Base-by-base conservation (phyloP, 371 early-diverging fungal species). In the Chytridiales sp. region DNA sequence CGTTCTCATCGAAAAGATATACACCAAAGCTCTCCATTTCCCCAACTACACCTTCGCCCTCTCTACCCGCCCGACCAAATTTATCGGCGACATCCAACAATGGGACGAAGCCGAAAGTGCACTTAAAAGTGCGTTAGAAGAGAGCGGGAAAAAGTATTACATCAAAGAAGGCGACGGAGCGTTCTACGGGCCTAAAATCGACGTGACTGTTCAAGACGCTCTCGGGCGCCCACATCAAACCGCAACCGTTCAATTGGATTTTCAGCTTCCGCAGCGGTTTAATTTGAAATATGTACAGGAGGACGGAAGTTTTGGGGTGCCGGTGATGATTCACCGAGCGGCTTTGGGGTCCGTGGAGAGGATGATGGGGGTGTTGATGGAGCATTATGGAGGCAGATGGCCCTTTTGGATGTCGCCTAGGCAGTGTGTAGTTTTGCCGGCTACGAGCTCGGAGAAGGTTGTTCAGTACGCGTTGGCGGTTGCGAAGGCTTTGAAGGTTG, bases 261-360 rank as follows among this genome's bases (percentile, higher is more conserved):
- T 97, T 71, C 94, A 97, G 67, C 78, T 98, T 41, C 98, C 98
- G 1, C 72, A 80, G 56, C 82, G 97, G 24, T 98, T 98, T 75
- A 81, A 83, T 2, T 75, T 98, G n/a, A 75, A 81, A 53, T 98
- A 90, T 70, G 69, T 64, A 30, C 63, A 60, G 40, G 58, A 64
- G 17, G 82, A 80, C 38, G 76, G 76, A 48, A 74, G 21, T 61
- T 76, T 59, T 41, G 60, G 83, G 49, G 79, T 81, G 2, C 98
- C 98, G 27, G 96, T 98, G 4, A 94, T 98, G 71, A 87, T 98
- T 11, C 98, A 98, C 71, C 84, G 98, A 35, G 98, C 98, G 9
- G 89, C 95, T 41, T 75, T 95, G 32, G 98, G 98, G 2, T 88
- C 88, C 17, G 79, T 98, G 13, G 98, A 98, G 74, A 83, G 98